Base-by-base conservation (phyloP, 1,139 yeast species). In the Sugiyamaella xylanicola region DNA sequence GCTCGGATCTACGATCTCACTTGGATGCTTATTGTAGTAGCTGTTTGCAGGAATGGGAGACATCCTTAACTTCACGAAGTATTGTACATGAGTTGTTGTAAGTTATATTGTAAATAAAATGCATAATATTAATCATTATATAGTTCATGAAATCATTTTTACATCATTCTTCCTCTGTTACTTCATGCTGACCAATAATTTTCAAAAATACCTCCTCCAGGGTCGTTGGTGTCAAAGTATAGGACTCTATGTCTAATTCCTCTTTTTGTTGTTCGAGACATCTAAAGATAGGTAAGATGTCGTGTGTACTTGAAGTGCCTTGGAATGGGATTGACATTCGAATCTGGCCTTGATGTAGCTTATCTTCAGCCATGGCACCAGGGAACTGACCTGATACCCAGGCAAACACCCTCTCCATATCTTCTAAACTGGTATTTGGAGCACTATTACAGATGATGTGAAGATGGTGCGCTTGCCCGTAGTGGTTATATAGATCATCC, bases 201-300 rank as follows among this genome's bases (percentile, higher is more conserved):
- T 62, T 62, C 55, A 71, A 59, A 54, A 71, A 71, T 19, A 71
- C 74, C 54, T 71, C 72, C 58, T 71, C 74, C 36, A 71, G 56
- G 16, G 73, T 65, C 1, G 74, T 67, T 29, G 66, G 67, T 7
- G 67, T 59, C 1, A 71, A 68, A 1, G 72, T 61, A 56, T 70
- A 71, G n/a, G 67, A 63, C 50, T 65, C 67, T 32, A 71, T 63
- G 4, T 67, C 69, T 48, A 67, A 52, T 11, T 56, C 53, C 0
- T 51, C 55, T 48, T 68, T 68, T 45, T 62, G 57, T 17, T 53
- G 53, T 53, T 71, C 74, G 21, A 71, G 56, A 13, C 63, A 48
- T n/a, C 56, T 56, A 58, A 68, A 68, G 3, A 71, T 61, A 17
- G 61, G 65, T 20, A 64, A 64, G 25, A 63, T 54, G 22, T 61